phyloP scores from a whole-genome alignment of 179 eudicot species.

The Silene coronaria region DNA sequence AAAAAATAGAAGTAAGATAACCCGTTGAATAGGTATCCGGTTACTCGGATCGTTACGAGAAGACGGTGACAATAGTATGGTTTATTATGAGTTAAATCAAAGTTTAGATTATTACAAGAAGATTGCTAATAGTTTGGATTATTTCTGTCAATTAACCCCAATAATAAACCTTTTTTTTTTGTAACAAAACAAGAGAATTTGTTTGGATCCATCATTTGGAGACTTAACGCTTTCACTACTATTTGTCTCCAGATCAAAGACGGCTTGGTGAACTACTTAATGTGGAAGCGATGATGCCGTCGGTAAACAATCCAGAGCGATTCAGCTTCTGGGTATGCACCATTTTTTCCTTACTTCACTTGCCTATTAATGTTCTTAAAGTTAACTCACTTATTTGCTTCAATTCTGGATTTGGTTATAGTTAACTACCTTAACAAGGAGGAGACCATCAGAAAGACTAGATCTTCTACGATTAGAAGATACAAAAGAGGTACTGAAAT shows the following conservation, averaged over 20 bases:
- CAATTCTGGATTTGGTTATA: constrained; percentile 25
- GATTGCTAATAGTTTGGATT: no score
- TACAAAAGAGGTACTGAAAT: constrained; percentile 71
- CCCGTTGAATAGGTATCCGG: no score
- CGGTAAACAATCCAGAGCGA: constrained; percentile 71
- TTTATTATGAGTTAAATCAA: no score
- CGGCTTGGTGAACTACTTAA: constrained; percentile 62
- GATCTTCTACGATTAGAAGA: constrained; percentile 75
- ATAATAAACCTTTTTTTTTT: no score
- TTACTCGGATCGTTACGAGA: no score
- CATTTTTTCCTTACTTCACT: constrained; percentile 7
- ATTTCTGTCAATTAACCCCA: no score
- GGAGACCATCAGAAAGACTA: constrained; percentile 72
- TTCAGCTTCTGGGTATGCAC: constrained; percentile 92
- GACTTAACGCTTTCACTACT: not conserved
- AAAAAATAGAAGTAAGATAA: no score
- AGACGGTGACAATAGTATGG: no score
- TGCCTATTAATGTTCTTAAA: not conserved
- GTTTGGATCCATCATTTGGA: not conserved
- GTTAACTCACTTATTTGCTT: constrained; percentile 5
- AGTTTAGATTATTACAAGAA: no score
- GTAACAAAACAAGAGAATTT: no score
- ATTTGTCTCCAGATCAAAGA: constrained; percentile 50
- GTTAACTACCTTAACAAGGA: constrained; percentile 67
- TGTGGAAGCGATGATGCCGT: constrained; percentile 84